Evolutionary conservation across 2,329 filamentous ascomycete species (phyloP).

Genomic region (Botrytis byssoidea): DNA sequence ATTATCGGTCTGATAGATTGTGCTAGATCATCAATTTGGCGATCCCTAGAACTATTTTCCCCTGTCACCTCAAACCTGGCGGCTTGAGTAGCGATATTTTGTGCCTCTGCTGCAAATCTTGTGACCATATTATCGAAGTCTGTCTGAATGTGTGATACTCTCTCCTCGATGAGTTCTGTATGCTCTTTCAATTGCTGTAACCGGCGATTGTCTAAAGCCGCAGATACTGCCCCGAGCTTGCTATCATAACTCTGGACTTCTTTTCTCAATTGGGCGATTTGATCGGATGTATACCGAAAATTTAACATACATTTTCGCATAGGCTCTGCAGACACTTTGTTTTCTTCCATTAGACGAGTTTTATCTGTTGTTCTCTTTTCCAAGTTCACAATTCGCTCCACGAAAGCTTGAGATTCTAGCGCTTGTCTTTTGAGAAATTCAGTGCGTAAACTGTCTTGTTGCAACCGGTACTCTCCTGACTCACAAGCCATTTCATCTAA

Average conservation of each 20-base stretch:
- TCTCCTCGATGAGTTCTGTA: not conserved
- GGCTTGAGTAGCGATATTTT: not conserved
- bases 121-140: not conserved
- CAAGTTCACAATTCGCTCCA: not conserved
- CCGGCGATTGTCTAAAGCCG: too few species aligned
- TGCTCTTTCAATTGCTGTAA: not conserved
- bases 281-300: not conserved
- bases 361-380: not conserved
- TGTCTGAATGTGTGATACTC: not conserved
- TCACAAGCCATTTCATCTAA: not conserved
- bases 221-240: not conserved
- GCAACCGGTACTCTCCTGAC: not conserved
- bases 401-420: not conserved
- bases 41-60: not conserved
- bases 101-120: too few species aligned
- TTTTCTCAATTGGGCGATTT: not conserved
- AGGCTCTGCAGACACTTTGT: not conserved
- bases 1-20: not conserved
- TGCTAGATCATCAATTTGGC: not conserved
- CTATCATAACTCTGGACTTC: not conserved
- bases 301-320: not conserved
- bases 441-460: not conserved
- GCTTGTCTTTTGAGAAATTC: not conserved
- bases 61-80: not conserved
- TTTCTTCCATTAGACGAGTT: not conserved